Evolutionary conservation across 2,329 filamentous ascomycete species (phyloP).

Genomic region (Karstenula rhodostoma): DNA sequence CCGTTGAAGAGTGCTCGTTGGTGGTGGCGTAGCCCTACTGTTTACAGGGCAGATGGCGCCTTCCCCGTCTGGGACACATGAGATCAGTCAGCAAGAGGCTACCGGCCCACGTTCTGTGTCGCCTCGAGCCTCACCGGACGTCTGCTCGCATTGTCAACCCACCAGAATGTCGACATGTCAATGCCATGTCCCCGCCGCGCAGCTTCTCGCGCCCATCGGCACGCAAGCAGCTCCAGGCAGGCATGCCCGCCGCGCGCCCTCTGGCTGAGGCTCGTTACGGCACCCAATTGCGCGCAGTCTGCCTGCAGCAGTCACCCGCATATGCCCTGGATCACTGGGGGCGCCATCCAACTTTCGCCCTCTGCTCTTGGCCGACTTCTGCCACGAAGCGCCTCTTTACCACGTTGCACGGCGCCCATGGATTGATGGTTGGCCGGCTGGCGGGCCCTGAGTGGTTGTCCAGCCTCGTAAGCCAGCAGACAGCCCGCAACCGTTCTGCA

Average conservation of each 20-base stretch:
- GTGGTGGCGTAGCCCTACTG: constrained; percentile 36
- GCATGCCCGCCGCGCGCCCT: constrained; percentile 23
- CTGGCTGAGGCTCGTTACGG: constrained; percentile 32
- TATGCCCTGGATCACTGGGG: constrained; percentile 43
- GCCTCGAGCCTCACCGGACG: constrained; percentile 15
- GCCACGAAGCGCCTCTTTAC: constrained; percentile 26
- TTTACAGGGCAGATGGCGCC: constrained; percentile 37
- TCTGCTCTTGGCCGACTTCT: constrained; percentile 30
- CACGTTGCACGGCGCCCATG: constrained; percentile 46
- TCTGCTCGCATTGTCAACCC: constrained; percentile 14
- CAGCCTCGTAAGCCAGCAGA: constrained; percentile 34
- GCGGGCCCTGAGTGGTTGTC: constrained; percentile 31
- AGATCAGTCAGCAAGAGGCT: constrained; percentile 34
- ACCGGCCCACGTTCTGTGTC: constrained; percentile 28
- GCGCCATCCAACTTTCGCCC: constrained; percentile 36
- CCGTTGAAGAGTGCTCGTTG: constrained; percentile 21
- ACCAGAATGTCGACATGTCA: background rate
- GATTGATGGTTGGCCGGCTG: constrained; percentile 39
- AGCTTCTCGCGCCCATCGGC: background rate
- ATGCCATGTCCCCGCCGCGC: constrained; percentile 6
- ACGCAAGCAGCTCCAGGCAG: constrained; percentile 13
- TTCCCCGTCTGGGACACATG: constrained; percentile 29
- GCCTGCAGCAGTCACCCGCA: constrained; percentile 51
- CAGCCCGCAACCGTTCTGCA: constrained; percentile 42
- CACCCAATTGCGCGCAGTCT: constrained; percentile 42